Evolutionary conservation across 139 green algal genomes (phyloP), one percentile per base, ranked within the genome.

Genomic region (Chlamydomonas incerta): DNA sequence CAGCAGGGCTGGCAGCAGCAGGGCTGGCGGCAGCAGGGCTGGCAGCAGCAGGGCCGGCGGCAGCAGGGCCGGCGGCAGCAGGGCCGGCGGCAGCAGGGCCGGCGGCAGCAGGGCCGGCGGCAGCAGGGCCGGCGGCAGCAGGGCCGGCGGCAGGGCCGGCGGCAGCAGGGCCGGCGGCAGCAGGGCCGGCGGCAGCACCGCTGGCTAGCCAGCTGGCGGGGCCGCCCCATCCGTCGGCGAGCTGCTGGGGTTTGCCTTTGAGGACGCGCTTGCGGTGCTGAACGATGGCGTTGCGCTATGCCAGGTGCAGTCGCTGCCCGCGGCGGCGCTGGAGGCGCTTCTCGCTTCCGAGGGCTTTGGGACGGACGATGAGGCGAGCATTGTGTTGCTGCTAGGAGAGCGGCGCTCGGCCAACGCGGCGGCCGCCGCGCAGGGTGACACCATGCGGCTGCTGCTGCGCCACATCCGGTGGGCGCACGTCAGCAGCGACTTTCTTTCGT

Each of bases 331-430:
- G 76, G 62, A 73, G 37, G 62, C 18, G 0, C 76, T 83, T 37
- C 41, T 83, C 62, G 28, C 33, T 11, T 72, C 58, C 0, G 41
- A 68, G 15, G 37, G 6, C 28, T 46, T 83, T 0, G 55, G 76
- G 1, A 73, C 76, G 20, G 76, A 83, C 62, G 63, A 1, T 62
- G 76, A 83, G 60, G 26, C 8, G 62, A 73, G 62, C 63, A 62
- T 83, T 35, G 10, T 73, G 23, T 17, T 52, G 9, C 60, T 83
- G 41, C 76, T 83, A 28, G 76, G 62, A 28, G 35, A 33, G 6
- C 73, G 76, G 76, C 24, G 73, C 11, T 28, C 28, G 1, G 60
- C 76, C 62, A 82, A 82, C 74, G 17, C 72, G 17, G 46, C 1
- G 17, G 60, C 60, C 3, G 24, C 24, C 60, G 28, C 60, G 24